Conservation (phyloP, 352 stramenopile genomes). For the Globisporangium paroecandrum region DNA sequence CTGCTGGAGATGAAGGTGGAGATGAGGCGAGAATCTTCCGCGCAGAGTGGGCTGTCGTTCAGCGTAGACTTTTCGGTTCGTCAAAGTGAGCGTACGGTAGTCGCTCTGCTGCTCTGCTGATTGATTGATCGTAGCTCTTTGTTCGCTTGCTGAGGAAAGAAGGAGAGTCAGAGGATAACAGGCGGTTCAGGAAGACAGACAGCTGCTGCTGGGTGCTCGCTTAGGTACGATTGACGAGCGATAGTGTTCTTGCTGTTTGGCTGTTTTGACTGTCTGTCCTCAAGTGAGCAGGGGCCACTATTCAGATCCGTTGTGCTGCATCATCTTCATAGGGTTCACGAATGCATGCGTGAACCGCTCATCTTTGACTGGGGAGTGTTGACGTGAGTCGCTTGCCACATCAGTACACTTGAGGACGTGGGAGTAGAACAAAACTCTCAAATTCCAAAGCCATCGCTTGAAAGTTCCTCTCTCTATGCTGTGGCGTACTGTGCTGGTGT, state of each 20-base stretch:
- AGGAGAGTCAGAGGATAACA: conserved; percentile 8
- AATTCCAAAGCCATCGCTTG: not conserved
- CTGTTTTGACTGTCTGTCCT: not conserved
- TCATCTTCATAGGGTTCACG: not conserved
- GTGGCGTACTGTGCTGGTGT: not conserved
- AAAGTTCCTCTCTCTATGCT: not conserved
- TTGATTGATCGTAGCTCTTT: not conserved
- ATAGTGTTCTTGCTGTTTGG: not conserved
- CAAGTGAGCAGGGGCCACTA: not conserved
- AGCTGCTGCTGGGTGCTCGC: not conserved
- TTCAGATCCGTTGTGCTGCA: not conserved
- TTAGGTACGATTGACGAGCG: not conserved
- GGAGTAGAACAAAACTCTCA: not conserved
- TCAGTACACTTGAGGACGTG: not conserved
- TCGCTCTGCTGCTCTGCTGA: not conserved
- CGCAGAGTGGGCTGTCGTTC: conserved; percentile 3
- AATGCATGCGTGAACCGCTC: not conserved
- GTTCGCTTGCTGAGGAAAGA: not conserved
- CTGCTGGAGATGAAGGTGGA: not conserved
- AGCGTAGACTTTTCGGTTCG: not conserved
- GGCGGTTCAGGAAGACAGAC: not conserved
- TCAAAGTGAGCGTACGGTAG: not conserved
- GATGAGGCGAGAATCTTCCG: conserved; percentile 5
- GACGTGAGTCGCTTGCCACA: not conserved
- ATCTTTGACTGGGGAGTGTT: too few species aligned